Base-by-base conservation (phyloP, 2,329 filamentous ascomycete species). In the Samsoniella hepiali region DNA sequence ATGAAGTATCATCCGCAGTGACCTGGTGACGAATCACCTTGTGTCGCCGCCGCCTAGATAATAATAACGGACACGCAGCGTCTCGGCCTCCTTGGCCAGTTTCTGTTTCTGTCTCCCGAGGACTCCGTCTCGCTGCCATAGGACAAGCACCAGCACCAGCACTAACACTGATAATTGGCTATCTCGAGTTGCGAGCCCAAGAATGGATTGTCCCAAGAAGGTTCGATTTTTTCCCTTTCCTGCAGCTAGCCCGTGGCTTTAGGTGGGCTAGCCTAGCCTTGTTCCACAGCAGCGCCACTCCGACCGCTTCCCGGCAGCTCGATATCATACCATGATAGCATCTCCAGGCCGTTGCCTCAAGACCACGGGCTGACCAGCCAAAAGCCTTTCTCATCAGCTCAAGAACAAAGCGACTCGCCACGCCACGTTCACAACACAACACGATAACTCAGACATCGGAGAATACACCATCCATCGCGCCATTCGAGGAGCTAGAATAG, bases 261-360 rank as follows among this genome's bases (percentile, higher is more conserved):
- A 54, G 51, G 51, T 27, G n/a, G 51, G 32, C 51, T 40, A 40
- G 51, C 31, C 50, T 36, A 13, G 49, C 17, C 49, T 29, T 53
- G 50, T 58, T 44, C 56, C 56, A 58, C 56, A 31, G 42, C 15
- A 45, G 42, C 56, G 56, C 56, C 56, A 58, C 56, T 47, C 56
- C 56, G 29, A 47, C 44, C 42, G 56, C 40, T 58, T 58, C 56
- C 56, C 56, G 56, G 40, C 56, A 58, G 17, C 56, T 54, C 27
- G 34, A 22, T 27, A 40, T 13, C 9, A n/a, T 15, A 27, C 17
- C 17, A 2, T 22, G 34, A 34, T 8, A 36, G 29, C 47, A 50
- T 29, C 47, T 49, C 5, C 13, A 47, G 22, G 6, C 17, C 13
- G 6, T 22, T 27, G 29, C 31, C 47, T 29, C 31, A 17, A 34